A percentile compares a stretch with the other conserved stretches of the same genome.
These are phyloP conservation scores for Raphanus hybrid DNA, from an alignment of 441 rosid genomes.

Conservation along the genomic window DNA sequence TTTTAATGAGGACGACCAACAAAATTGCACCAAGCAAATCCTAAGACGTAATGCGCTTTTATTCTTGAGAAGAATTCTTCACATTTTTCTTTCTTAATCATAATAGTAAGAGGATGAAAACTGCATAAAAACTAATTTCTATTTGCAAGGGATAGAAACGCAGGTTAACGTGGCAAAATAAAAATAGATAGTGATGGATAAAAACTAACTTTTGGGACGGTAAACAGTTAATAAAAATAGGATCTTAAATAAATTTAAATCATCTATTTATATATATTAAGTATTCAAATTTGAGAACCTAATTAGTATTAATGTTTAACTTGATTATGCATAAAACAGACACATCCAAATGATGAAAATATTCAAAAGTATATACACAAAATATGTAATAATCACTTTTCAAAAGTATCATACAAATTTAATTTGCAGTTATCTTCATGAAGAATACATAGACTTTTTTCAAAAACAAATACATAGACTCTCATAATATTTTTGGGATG, in stretches of 20 bases:
- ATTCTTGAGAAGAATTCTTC: neutral
- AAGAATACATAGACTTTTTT: conserved; percentile 28
- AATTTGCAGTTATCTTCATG: conserved; percentile 27
- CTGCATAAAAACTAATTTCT: neutral
- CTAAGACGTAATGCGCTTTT: conserved; percentile 13
- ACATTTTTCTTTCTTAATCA: neutral
- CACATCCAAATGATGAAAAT: conserved; percentile 5
- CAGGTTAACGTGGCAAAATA: neutral
- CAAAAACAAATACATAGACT: conserved; percentile 12
- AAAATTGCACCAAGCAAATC: neutral
- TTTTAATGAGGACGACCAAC: neutral
- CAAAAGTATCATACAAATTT: conserved; percentile 17
- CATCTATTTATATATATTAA: neutral
- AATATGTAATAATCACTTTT: conserved; percentile 25
- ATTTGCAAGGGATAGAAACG: neutral
- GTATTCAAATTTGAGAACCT: neutral
- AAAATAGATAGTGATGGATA: neutral
- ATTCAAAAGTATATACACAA: neutral
- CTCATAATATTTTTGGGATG: conserved; percentile 14
- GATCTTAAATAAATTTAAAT: neutral
- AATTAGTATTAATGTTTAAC: neutral
- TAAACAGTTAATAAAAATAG: neutral
- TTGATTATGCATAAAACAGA: neutral
- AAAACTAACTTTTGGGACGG: neutral
- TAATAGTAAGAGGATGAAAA: conserved; percentile 5